phyloP scores from a whole-genome alignment of 2,329 filamentous ascomycete genomes.

The Akanthomyces muscarius region DNA sequence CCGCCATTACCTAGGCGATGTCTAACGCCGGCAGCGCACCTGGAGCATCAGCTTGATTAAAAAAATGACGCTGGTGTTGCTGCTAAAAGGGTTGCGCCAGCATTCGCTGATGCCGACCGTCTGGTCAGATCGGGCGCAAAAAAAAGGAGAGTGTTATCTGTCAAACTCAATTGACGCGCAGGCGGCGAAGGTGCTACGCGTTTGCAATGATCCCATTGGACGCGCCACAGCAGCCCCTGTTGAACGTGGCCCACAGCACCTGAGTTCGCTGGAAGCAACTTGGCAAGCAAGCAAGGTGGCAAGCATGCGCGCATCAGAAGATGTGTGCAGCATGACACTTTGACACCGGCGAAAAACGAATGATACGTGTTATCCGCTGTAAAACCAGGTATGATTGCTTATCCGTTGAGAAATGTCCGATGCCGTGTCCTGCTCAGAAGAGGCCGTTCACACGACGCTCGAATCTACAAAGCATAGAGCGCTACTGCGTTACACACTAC shows the following conservation, averaged over 20 bases:
- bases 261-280: background rate
- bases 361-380: too few relatives aligned
- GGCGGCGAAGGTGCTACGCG: background rate
- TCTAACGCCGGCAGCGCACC: background rate
- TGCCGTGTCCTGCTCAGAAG: too few relatives aligned
- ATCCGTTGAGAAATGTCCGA: too few relatives aligned
- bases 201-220: background rate
- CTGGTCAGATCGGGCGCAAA: background rate
- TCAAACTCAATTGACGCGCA: conserved; percentile 5
- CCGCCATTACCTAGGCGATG: background rate
- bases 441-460: too few relatives aligned
- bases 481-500: too few relatives aligned
- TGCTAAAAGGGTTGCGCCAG: background rate
- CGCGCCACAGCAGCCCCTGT: background rate
- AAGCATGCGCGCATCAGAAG: background rate
- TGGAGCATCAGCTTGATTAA: background rate
- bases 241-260: background rate
- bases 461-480: too few relatives aligned
- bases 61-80: background rate
- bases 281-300: background rate
- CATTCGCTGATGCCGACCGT: background rate
- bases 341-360: too few relatives aligned
- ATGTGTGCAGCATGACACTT: too few relatives aligned
- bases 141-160: conserved; percentile 2
- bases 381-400: too few relatives aligned